phyloP scores from a whole-genome alignment of 176 grass and related monocot species.

The Pharus latifolius region DNA sequence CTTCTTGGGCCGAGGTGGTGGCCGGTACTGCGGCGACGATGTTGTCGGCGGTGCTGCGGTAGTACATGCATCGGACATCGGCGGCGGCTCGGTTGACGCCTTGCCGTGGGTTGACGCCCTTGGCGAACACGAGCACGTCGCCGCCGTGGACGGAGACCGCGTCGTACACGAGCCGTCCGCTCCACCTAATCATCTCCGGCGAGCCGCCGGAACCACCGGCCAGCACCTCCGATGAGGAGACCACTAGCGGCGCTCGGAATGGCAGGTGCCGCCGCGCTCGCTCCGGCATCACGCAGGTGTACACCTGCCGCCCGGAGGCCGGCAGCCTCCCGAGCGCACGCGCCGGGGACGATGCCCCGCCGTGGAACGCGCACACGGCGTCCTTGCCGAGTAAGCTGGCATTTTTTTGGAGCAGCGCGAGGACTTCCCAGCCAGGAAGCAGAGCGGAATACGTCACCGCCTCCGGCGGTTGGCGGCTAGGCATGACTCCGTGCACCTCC shows the following conservation, averaged over 20 bases:
- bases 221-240: background rate
- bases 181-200: conserved; percentile 34
- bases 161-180: conserved; percentile 42
- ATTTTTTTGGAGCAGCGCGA: conserved; percentile 24
- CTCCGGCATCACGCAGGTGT: conserved; percentile 36
- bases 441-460: conserved; percentile 26
- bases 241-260: conserved; percentile 31
- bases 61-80: conserved; percentile 32
- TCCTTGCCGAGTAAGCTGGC: background rate
- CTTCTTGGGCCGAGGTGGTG: conserved; percentile 57
- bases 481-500: background rate
- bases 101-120: conserved; percentile 44
- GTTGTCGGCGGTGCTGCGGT: background rate
- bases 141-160: conserved; percentile 16
- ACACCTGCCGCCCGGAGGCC: conserved; percentile 11
- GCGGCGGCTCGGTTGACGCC: conserved; percentile 23
- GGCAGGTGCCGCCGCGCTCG: conserved; percentile 12
- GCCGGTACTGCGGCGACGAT: conserved; percentile 6
- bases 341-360: conserved; percentile 26
- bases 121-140: conserved; percentile 57
- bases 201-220: no score
- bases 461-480: background rate
- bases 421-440: conserved; percentile 56
- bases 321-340: conserved; percentile 2
- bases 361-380: conserved; percentile 34